Base-by-base conservation (phyloP, 257 asterid genomes). In the Nyctanthes arbortristis region DNA sequence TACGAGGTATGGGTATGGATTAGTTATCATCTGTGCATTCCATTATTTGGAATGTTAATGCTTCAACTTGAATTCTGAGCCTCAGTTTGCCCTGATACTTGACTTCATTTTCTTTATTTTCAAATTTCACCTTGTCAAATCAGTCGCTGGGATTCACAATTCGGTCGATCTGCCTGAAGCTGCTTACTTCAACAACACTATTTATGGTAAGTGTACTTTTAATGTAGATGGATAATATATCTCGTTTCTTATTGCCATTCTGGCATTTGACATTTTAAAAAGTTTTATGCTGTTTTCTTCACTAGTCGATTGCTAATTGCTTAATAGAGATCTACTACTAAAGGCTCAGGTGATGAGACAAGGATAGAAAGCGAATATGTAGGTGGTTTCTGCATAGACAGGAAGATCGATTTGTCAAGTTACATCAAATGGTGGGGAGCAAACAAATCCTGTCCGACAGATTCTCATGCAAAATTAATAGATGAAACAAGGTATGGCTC, bases 391-490 rank as follows among this genome's bases (percentile, higher is more conserved):
- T 77, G 93, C 72, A 68, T 76, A 33, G 97, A 85, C 58, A 78
- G 96, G 80, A 94, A 94, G 85, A 88, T 94, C 49, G 99, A 94
- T 80, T 78, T 94, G 83, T 82, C 99, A 57, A 87, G 79, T 84
- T 87, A 88, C 80, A 89, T 94, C 74, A 91, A 91, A 75, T 94
- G 99, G 99, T 94, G 99, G 99, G 93, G 91, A 25, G 73, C 82
- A 40, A 85, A 77, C 74, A 88, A 88, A 78, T 80, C 89, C 30
- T 75, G 77, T 62, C 93, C 72, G 75, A 66, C 88, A 24, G 94
- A 89, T 79, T 73, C 77, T 31, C 92, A 84, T 33, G 69, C 81
- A 33, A 88, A 85, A 85, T 69, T 90, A 75, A 81, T 74, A 6
- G 96, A 89, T 61, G 96, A 94, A 72, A 63, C 87, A 61, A 80